Conservation (phyloP, 345 rosid species). For the Hypericum perforatum region DNA sequence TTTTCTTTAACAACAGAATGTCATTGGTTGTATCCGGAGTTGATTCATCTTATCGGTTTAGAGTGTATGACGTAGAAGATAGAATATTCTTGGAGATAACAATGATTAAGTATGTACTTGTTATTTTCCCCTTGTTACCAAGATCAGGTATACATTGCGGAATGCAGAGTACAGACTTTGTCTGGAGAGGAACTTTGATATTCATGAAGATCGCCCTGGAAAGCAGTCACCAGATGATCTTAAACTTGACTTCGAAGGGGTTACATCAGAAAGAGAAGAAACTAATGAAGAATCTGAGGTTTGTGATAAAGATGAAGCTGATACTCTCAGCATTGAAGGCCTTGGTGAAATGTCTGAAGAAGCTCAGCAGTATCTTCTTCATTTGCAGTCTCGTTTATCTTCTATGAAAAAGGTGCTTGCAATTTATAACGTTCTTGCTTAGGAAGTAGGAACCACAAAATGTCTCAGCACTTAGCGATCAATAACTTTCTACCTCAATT, state of each 20-base stretch:
- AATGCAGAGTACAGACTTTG: slow-evolving; percentile 94
- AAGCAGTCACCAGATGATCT: slow-evolving; percentile 28
- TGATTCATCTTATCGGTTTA: too few species aligned
- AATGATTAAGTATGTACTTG: too few species aligned
- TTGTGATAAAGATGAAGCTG: slow-evolving; percentile 20
- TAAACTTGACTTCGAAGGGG: slow-evolving; percentile 31
- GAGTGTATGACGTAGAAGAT: too few species aligned
- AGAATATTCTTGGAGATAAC: too few species aligned
- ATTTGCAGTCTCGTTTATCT: slow-evolving; percentile 62
- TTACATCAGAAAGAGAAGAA: slow-evolving; percentile 23
- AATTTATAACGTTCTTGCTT: too few species aligned
- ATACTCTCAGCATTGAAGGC: slow-evolving; percentile 32
- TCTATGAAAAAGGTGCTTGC: slow-evolving; percentile 55
- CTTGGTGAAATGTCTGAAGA: slow-evolving; percentile 61
- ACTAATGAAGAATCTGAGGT: slow-evolving; percentile 22
- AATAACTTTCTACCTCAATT: too few species aligned
- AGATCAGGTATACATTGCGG: slow-evolving; percentile 65
- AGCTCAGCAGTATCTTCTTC: slow-evolving; percentile 59
- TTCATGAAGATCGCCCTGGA: slow-evolving; percentile 33
- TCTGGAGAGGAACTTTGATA: slow-evolving; percentile 71
- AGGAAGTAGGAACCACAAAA: too few species aligned
- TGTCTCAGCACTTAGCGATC: too few species aligned
- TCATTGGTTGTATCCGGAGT: too few species aligned
- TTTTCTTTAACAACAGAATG: too few species aligned
- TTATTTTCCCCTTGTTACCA: slow-evolving; percentile 12